phyloP scores from a whole-genome alignment of 257 asterid genomes.

The Solanum tarijense region DNA sequence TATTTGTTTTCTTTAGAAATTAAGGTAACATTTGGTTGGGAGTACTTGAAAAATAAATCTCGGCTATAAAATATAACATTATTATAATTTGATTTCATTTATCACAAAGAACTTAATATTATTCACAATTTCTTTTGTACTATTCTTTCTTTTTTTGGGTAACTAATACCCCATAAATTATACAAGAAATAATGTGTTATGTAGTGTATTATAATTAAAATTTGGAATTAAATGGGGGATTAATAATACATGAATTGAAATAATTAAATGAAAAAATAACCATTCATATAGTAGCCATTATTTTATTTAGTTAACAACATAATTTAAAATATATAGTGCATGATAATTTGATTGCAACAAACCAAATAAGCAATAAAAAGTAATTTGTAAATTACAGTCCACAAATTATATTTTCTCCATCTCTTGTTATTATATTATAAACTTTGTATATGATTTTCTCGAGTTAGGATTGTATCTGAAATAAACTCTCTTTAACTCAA shows the following conservation, averaged over 20 bases:
- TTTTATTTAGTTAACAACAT: neutral
- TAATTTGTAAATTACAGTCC: neutral
- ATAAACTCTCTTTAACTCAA: rapidly evolving
- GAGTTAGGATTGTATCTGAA: rapidly evolving
- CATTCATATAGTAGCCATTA: neutral
- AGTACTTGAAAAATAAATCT: neutral
- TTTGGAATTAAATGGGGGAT: neutral
- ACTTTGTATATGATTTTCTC: neutral
- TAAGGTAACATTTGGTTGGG: neutral
- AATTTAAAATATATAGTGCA: neutral
- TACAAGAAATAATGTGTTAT: neutral
- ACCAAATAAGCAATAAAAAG: neutral
- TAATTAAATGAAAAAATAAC: neutral
- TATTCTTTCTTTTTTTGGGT: no score
- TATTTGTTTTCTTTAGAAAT: neutral
- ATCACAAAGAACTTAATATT: neutral
- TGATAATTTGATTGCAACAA: neutral
- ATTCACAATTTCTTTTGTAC: neutral
- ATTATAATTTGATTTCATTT: neutral
- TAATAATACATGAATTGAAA: neutral
- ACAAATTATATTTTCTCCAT: neutral
- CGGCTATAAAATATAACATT: neutral
- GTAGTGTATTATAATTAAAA: neutral
- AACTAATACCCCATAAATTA: neutral
- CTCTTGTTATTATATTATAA: neutral